phyloP scores from a whole-genome alignment of 2,329 filamentous ascomycete species.

The Ophiocordyceps camponoti-saundersi region DNA sequence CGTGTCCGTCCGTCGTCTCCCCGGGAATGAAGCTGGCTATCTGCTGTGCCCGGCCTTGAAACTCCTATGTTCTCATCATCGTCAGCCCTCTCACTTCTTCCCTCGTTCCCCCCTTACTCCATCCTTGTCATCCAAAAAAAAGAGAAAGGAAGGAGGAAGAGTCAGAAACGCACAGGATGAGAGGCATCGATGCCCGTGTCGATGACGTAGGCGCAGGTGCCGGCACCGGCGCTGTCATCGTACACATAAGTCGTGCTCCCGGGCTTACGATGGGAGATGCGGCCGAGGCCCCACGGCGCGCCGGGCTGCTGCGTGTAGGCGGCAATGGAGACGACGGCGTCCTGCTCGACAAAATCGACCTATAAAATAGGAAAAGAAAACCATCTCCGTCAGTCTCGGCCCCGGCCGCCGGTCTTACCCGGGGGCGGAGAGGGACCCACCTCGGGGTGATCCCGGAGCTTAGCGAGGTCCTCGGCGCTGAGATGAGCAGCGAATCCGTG shows the following conservation, averaged over 20 bases:
- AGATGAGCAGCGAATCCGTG: conserved; percentile 9
- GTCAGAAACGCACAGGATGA: conserved; percentile 14
- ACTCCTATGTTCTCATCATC: conserved; percentile 9
- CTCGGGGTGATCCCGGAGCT: conserved; percentile 6
- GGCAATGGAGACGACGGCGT: conserved; percentile 7
- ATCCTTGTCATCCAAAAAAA: no score
- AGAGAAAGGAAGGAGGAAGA: background rate
- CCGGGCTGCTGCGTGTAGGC: conserved; percentile 12
- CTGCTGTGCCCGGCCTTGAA: conserved; percentile 21
- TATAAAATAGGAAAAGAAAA: background rate
- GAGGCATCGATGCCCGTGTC: conserved; percentile 20
- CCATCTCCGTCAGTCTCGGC: background rate
- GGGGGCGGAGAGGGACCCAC: conserved; percentile 1
- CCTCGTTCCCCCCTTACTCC: no score
- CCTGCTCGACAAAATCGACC: conserved; percentile 19
- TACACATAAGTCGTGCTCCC: conserved; percentile 13
- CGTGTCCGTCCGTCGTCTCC: conserved; percentile 11
- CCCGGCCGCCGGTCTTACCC: background rate
- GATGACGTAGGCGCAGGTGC: conserved; percentile 23
- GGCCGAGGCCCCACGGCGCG: conserved; percentile 19
- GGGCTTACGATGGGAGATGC: conserved; percentile 14
- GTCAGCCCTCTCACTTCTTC: background rate
- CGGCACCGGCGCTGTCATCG: conserved; percentile 16
- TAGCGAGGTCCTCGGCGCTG: conserved; percentile 3
- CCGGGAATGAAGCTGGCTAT: conserved; percentile 16